A percentile compares a stretch with the other conserved stretches of the same genome.
Conservation (phyloP, 2,329 filamentous ascomycete species). For the Juglanconis sp. region DNA sequence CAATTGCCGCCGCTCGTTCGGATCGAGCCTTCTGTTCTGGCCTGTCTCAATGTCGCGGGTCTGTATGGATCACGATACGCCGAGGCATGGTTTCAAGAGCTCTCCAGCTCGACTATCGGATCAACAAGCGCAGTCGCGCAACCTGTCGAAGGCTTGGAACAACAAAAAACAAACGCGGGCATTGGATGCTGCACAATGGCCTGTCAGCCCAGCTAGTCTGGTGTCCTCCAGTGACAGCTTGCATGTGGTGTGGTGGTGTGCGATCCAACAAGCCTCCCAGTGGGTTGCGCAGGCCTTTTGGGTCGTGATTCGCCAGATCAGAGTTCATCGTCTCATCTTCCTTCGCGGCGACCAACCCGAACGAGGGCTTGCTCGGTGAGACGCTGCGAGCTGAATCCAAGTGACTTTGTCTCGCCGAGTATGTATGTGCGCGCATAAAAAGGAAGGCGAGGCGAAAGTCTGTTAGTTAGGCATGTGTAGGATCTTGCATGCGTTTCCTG, state of each 20-base stretch:
- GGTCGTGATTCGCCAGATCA: conserved; percentile 14
- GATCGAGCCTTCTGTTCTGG: background rate
- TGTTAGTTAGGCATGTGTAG: background rate
- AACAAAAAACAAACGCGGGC: background rate
- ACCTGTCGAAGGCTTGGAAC: background rate
- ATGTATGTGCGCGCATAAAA: background rate
- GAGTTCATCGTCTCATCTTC: conserved; percentile 12
- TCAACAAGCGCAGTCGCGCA: background rate
- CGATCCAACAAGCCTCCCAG: conserved; percentile 10
- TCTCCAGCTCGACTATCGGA: too few species aligned
- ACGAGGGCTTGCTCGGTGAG: background rate
- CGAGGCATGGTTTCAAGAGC: conserved; percentile 14
- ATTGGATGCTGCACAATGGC: background rate
- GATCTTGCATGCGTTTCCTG: too few species aligned
- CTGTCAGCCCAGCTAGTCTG: background rate
- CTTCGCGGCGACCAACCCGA: conserved; percentile 3
- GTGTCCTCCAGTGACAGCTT: background rate
- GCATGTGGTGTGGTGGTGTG: background rate
- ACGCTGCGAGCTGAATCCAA: background rate
- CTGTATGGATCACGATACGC: conserved; percentile 11
- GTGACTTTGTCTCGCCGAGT: background rate
- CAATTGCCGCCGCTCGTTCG: conserved; percentile 1
- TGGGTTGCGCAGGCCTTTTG: background rate
- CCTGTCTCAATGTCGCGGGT: background rate
- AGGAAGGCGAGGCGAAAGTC: conserved; percentile 3